Evolutionary conservation across 306 rosid species (phyloP).

Genomic region (Trichosanthes cucumerina): DNA sequence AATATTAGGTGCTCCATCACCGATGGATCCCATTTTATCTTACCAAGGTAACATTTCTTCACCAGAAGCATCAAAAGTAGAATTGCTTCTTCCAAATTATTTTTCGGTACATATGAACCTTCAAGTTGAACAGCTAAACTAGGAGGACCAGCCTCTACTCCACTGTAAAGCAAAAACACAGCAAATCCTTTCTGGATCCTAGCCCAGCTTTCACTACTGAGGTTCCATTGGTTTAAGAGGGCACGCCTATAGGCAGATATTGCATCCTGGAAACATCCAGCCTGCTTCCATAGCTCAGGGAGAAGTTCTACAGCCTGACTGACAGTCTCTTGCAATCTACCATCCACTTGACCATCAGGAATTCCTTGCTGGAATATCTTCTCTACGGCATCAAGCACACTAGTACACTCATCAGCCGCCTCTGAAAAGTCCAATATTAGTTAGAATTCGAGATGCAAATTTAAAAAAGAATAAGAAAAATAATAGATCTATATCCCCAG

Average conservation of each 20-base stretch:
- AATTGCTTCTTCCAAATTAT: slow-evolving; percentile 88
- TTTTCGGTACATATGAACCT: slow-evolving; percentile 73
- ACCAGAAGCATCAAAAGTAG: slow-evolving; percentile 77
- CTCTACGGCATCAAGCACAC: slow-evolving; percentile 78
- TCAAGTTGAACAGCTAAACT: slow-evolving; percentile 75
- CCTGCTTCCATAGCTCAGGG: slow-evolving; percentile 86
- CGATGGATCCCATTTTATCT: slow-evolving; percentile 83
- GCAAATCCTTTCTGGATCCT: slow-evolving; percentile 86
- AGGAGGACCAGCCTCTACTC: slow-evolving; percentile 86
- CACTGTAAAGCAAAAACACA: slow-evolving; percentile 66
- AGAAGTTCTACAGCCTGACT: slow-evolving; percentile 88
- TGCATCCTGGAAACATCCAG: slow-evolving; percentile 55
- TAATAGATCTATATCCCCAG: neutral
- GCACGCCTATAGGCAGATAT: slow-evolving; percentile 74
- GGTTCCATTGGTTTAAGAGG: slow-evolving; percentile 88
- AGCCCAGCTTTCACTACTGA: slow-evolving; percentile 60
- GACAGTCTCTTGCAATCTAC: slow-evolving; percentile 72
- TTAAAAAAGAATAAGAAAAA: neutral
- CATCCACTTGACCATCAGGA: slow-evolving; percentile 71
- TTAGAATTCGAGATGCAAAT: slow-evolving; percentile 8
- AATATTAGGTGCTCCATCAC: slow-evolving; percentile 78
- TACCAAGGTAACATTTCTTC: slow-evolving; percentile 52
- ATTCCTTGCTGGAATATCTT: slow-evolving; percentile 69
- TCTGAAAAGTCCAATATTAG: slow-evolving; percentile 41
- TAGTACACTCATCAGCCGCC: slow-evolving; percentile 76